A percentile compares a stretch with the other conserved stretches of the same genome.
These are phyloP conservation scores for Cadophora luteo-olivacea DNA, from an alignment of 2,329 filamentous ascomycete species.

Conservation along the genomic window DNA sequence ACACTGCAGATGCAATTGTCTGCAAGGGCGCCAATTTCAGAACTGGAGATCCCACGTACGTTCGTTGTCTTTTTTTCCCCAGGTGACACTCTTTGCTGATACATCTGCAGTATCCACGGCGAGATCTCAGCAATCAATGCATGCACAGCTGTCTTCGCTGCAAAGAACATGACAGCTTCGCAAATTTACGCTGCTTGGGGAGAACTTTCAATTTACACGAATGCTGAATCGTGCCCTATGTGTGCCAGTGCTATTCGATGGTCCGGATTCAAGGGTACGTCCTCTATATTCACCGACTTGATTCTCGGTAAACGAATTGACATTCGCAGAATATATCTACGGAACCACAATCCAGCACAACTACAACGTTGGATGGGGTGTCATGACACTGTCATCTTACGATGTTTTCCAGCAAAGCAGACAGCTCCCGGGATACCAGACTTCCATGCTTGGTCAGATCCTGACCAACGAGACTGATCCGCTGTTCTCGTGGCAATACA, in stretches of 20 bases:
- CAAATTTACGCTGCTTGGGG: slow-evolving; percentile 51
- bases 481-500: slow-evolving; percentile 60
- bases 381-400: slow-evolving; percentile 27
- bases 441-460: slow-evolving; percentile 26
- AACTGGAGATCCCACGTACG: slow-evolving; percentile 27
- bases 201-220: slow-evolving; percentile 54
- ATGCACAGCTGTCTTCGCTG: slow-evolving; percentile 55
- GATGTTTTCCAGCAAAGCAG: slow-evolving; percentile 29
- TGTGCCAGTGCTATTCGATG: slow-evolving; percentile 62
- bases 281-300: neutral
- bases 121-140: slow-evolving; percentile 62
- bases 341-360: slow-evolving; percentile 29
- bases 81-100: neutral
- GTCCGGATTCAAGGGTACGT: slow-evolving; percentile 53
- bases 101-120: slow-evolving; percentile 49
- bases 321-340: slow-evolving; percentile 26
- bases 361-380: slow-evolving; percentile 27
- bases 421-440: slow-evolving; percentile 29
- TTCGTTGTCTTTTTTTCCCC: neutral
- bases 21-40: slow-evolving; percentile 29
- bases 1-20: slow-evolving; percentile 46
- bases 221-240: slow-evolving; percentile 63
- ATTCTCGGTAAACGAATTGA: neutral
- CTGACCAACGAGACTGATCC: slow-evolving; percentile 58
- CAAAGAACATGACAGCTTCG: slow-evolving; percentile 37